Conservation (phyloP, 2,329 filamentous ascomycete species). For the Hypoxylon sp. region DNA sequence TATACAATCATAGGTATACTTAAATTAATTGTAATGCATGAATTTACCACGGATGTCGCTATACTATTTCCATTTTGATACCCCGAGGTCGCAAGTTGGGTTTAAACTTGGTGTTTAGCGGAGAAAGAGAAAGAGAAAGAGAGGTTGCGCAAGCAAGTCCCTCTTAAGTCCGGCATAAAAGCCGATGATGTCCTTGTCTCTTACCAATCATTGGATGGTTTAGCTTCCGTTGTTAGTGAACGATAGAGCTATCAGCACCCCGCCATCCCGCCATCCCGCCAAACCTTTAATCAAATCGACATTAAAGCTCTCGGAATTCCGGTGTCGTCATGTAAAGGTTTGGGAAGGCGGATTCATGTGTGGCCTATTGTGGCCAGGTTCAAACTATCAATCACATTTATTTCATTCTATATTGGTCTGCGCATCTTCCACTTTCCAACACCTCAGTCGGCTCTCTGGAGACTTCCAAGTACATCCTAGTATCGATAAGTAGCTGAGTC, state of each 20-base stretch:
- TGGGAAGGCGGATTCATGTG: conserved; percentile 11
- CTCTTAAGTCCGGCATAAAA: conserved; percentile 43
- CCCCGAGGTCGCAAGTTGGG: not conserved
- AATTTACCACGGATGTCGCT: not conserved
- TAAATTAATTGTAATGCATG: not conserved
- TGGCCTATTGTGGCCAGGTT: conserved; percentile 20
- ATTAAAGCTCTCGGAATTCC: conserved; percentile 27
- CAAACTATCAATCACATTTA: conserved; percentile 18
- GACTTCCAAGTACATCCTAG: not conserved
- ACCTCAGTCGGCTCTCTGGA: not conserved
- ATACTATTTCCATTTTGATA: not conserved
- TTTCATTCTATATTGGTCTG: not conserved
- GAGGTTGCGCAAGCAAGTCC: not conserved
- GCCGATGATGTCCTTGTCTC: conserved; percentile 27
- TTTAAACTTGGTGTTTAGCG: not conserved
- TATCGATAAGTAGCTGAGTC: not conserved
- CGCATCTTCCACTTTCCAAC: not conserved
- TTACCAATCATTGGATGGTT: conserved; percentile 8
- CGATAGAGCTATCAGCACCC: conserved; percentile 37
- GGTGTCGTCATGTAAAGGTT: conserved; percentile 46
- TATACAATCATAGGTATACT: not conserved
- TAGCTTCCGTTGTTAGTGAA: conserved; percentile 4
- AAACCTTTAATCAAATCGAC: not conserved
- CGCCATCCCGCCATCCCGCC: conserved; percentile 11
- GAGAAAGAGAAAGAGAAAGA: not conserved